Base-by-base conservation (phyloP, 345 rosid species). In the Odontarrhena argentea region DNA sequence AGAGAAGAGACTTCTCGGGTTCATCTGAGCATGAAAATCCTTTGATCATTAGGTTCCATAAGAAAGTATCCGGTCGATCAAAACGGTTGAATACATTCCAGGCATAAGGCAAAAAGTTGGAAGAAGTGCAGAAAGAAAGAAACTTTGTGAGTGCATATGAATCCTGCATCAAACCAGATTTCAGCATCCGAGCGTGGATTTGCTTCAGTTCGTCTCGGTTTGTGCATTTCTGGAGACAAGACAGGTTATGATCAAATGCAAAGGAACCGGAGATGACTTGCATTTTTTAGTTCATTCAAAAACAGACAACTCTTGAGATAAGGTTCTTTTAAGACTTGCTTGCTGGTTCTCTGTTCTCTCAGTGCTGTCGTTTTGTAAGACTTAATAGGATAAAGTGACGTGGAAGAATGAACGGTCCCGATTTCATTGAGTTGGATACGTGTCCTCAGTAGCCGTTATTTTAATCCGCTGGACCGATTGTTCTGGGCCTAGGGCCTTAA, bases 21-120 rank as follows among this genome's bases (percentile, higher is more conserved):
- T 84, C 26, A 14, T 64, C 54, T 58, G 84, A 67, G 57, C 26
- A 32, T 0, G 88, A 73, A 25, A 78, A 82, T 44, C 82, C 89
- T 78, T 71, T 84, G 74, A 91, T 79, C 86, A 91, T 81, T 2
- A 80, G 62, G 67, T 87, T 91, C 85, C 90, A 85, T 76, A 80
- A 63, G 83, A 81, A 82, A 59, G 82, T 80, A 26, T 81, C 76
- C 14, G 82, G 87, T 46, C 35, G 64, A 38, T 58, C 51, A 22
- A 79, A 71, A 35, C 76, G 75, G 42, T 82, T 71, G 55, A 89
- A 91, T 35, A 83, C 68, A 63, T 44, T 70, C 24, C 42, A 78
- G 8, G 94, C 88, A 47, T 87, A 86, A 22, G 71, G 58, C 15
- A 82, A 65, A 53, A 82, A 69, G 12, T 80, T 69, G 1, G 75